phyloP scores from a whole-genome alignment of 176 grass and related monocot species.

The Lolium rigidum region DNA sequence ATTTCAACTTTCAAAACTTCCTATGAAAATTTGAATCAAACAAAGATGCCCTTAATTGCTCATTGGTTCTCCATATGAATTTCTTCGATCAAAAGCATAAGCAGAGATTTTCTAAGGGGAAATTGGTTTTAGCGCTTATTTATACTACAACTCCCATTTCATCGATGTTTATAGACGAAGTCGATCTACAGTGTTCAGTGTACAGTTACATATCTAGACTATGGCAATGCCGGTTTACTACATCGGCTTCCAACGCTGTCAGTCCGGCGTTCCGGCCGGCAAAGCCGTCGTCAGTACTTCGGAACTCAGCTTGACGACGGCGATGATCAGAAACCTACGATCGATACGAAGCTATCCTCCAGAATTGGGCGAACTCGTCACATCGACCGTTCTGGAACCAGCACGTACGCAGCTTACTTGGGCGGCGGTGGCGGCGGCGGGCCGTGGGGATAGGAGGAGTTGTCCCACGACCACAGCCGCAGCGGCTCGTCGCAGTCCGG shows the following conservation, averaged over 20 bases:
- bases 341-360: background rate
- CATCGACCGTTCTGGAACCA: background rate
- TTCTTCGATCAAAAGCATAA: background rate
- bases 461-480: slow-evolving; percentile 42
- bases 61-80: background rate
- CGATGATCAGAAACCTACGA: background rate
- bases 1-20: background rate
- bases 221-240: background rate
- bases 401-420: background rate
- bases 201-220: background rate
- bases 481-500: slow-evolving; percentile 16
- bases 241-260: background rate
- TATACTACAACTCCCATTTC: background rate
- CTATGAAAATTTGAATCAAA: background rate
- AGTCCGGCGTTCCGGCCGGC: background rate
- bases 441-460: background rate
- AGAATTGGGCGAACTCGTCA: slow-evolving; percentile 1
- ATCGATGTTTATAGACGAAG: background rate
- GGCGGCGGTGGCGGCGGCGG: background rate
- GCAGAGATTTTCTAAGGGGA: background rate
- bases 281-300: background rate
- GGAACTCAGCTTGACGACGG: background rate
- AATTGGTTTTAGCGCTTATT: background rate
- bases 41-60: background rate
- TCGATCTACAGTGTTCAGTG: background rate